Evolutionary conservation across 1,284 basidiomycete species (phyloP), one percentile per base, ranked within the genome.

Genomic region (Phellopilus nigrolimitatus): DNA sequence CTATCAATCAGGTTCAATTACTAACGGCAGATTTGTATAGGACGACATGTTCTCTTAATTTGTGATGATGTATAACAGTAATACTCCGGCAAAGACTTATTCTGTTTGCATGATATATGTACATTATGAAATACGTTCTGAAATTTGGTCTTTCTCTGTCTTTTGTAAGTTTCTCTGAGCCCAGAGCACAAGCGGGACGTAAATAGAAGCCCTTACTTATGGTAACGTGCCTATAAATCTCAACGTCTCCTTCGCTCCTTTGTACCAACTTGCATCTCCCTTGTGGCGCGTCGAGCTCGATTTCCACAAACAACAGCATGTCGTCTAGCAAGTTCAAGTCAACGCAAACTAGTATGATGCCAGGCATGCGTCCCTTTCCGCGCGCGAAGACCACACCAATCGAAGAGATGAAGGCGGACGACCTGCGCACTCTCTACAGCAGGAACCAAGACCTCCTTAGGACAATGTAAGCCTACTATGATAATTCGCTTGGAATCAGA

Each of bases 11-110:
- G 47, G 31, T 22, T 27, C 44, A 4, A 47, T 45, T 22, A 17
- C 51, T 48, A 25, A 46, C 13, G 44, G 36, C 52, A 47, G 58
- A 38, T 55, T 58, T 54, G 10, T 56, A 28, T 60, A 87, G 84
- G 68, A 76, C n/a, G 78, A 85, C 59, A 87, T 87, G 84, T 87
- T 74, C 60, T 78, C 78, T 75, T 87, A 53, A 65, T 47, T 15
- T 27, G 28, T 6, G 12, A 7, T 12, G 6, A 30, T 30, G 28
- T 15, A 37, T 17, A 15, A 3, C 19, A 37, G 34, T 37, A 3
- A 15, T 13, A 15, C 34, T 37, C 8, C n/a, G n/a, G 2, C 15
- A 37, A 37, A 15, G 19, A 37, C n/a, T 37, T 37, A 3, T 22
- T 37, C n/a, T 37, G 19, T 37, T 37, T 37, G 34, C 19, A 37